These are phyloP conservation scores for Xylaria castorea DNA, from an alignment of 495 filamentous ascomycete species.

Conservation along the genomic window DNA sequence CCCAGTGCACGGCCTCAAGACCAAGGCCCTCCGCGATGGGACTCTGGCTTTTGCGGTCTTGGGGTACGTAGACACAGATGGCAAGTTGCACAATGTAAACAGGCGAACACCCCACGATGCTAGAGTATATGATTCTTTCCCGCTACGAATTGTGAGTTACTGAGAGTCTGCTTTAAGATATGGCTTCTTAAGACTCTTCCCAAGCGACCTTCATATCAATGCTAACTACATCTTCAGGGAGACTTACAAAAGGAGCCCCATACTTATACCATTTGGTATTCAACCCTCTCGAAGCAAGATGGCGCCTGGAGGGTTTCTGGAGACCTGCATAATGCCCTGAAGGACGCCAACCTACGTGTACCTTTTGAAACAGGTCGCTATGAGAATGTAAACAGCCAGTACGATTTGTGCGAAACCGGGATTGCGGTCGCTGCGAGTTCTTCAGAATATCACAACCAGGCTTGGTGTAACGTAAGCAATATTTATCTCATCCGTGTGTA, in stretches of 20 bases:
- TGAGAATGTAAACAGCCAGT: conserved; percentile 22
- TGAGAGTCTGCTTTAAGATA: not conserved
- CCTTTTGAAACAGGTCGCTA: conserved; percentile 24
- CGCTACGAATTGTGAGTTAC: conserved; percentile 30
- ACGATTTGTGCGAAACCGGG: conserved; percentile 36
- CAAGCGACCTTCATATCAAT: not conserved
- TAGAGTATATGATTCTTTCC: conserved; percentile 28
- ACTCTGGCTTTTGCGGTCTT: conserved; percentile 34
- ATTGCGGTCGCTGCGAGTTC: conserved; percentile 33
- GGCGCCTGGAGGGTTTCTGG: conserved; percentile 29
- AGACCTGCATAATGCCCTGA: conserved; percentile 32
- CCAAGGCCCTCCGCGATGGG: conserved; percentile 32
- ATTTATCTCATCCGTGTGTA: conserved; percentile 37
- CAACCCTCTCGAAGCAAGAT: conserved; percentile 29
- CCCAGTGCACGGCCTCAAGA: conserved; percentile 30
- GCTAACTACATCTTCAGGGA: conserved; percentile 26
- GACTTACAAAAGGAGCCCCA: conserved; percentile 27
- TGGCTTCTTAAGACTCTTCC: not conserved
- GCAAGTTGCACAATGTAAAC: conserved; percentile 27
- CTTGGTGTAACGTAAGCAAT: conserved; percentile 14
- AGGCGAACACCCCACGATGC: conserved; percentile 24
- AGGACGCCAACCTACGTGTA: conserved; percentile 30
- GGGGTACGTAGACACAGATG: conserved; percentile 29
- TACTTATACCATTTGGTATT: conserved; percentile 39
- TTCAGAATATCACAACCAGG: not conserved